Conservation (phyloP, 139 green algal genomes). For the Marvania coccoides region DNA sequence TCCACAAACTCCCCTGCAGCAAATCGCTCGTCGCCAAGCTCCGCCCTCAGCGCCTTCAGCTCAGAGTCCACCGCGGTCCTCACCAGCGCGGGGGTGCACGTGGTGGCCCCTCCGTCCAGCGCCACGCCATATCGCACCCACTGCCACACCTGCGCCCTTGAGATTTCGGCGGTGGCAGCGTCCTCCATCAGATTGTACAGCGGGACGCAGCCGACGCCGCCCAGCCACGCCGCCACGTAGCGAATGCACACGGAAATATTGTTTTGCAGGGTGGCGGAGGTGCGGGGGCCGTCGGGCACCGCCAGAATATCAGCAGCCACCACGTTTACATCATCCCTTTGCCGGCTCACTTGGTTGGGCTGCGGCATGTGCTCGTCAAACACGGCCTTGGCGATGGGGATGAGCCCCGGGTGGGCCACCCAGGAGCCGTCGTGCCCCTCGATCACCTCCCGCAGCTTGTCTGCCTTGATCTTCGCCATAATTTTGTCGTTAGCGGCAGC, state of each 20-base stretch:
- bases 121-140: slow-evolving; percentile 60
- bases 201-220: slow-evolving; percentile 75
- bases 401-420: slow-evolving; percentile 73
- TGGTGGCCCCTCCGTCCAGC: slow-evolving; percentile 46
- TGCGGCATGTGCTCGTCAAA: slow-evolving; percentile 65
- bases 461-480: slow-evolving; percentile 54
- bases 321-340: slow-evolving; percentile 49
- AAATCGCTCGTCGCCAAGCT: slow-evolving; percentile 38
- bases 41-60: slow-evolving; percentile 28
- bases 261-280: slow-evolving; percentile 13
- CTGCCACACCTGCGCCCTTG: slow-evolving; percentile 65
- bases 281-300: slow-evolving; percentile 36
- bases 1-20: slow-evolving; percentile 38
- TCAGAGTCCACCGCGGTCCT: slow-evolving; percentile 29
- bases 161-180: slow-evolving; percentile 85
- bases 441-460: slow-evolving; percentile 80
- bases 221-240: slow-evolving; percentile 82
- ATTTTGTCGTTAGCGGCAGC: slow-evolving; percentile 54
- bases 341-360: slow-evolving; percentile 61
- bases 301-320: slow-evolving; percentile 43
- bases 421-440: slow-evolving; percentile 82
- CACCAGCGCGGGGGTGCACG: slow-evolving; percentile 45
- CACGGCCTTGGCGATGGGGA: slow-evolving; percentile 47
- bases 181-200: slow-evolving; percentile 91
- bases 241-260: slow-evolving; percentile 53